Conservation (phyloP, 108 stramenopile species). For the Nitzschia palea region DNA sequence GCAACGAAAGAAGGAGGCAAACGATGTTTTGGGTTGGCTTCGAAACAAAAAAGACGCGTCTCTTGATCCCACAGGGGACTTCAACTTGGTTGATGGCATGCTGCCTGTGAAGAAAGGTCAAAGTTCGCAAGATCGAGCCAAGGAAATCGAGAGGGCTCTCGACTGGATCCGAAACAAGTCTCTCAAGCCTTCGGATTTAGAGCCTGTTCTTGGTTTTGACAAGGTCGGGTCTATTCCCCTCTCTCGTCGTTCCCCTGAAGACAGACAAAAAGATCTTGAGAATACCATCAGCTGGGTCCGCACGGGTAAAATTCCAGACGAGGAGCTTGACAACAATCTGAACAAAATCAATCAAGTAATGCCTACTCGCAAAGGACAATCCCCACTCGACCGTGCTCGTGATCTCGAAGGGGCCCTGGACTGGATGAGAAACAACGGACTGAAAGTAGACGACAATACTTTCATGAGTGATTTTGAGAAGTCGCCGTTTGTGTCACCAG, state of each 20-base stretch:
- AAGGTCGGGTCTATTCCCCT: constrained; percentile 24
- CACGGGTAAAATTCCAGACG: constrained; percentile 2
- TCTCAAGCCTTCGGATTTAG: not conserved
- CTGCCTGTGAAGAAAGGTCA: constrained; percentile 19
- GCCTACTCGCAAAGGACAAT: not conserved
- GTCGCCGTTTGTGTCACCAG: no score
- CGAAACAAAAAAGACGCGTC: constrained; percentile 4
- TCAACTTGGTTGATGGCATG: constrained; percentile 10
- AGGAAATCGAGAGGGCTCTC: constrained; percentile 25
- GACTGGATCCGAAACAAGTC: constrained; percentile 26
- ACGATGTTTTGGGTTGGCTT: constrained; percentile 15
- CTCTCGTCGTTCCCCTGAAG: constrained; percentile 21
- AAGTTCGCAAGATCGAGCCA: constrained; percentile 8
- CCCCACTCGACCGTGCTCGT: constrained; percentile 16
- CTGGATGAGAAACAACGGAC: constrained; percentile 30
- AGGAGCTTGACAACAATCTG: not conserved
- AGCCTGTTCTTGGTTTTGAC: not conserved
- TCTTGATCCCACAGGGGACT: constrained; percentile 3
- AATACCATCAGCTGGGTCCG: constrained; percentile 17
- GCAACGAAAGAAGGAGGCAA: constrained; percentile 5
- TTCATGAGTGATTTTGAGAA: no score
- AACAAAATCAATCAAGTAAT: constrained; percentile 4
- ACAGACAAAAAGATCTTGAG: constrained; percentile 14
- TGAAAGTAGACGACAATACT: not conserved
- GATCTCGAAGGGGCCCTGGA: constrained; percentile 27